These are phyloP conservation scores for Waltiozyma sp. DNA, from an alignment of 1,139 yeast genomes.

Conservation along the genomic window DNA sequence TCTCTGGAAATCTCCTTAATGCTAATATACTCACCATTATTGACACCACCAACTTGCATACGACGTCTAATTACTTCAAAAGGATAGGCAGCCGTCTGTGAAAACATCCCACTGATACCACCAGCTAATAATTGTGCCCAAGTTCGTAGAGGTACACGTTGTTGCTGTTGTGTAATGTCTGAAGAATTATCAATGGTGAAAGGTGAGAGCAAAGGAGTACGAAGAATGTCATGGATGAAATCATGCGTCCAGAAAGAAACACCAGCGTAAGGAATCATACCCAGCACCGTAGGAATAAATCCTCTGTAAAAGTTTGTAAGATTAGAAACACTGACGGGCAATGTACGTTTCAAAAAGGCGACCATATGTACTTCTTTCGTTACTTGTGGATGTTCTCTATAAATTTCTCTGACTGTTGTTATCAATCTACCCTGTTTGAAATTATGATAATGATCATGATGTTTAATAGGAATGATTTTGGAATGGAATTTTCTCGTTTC, in stretches of 20 bases:
- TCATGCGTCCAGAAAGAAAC: constrained; percentile 95
- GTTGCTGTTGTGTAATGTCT: constrained; percentile 1
- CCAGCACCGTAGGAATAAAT: constrained; percentile 84
- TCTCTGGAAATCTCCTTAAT: constrained; percentile 31
- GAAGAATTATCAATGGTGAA: constrained; percentile 36
- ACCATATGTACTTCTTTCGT: constrained; percentile 16
- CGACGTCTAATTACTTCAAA: constrained; percentile 90
- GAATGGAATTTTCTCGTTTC: constrained; percentile 42
- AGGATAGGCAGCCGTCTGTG: constrained; percentile 96
- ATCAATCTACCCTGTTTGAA: constrained; percentile 41
- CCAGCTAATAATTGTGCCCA: constrained; percentile 95
- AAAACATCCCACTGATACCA: constrained; percentile 86
- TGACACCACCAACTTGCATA: constrained; percentile 90
- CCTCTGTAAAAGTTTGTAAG: constrained; percentile 82
- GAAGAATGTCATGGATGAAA: constrained; percentile 71
- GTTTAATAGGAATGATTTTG: constrained; percentile 11
- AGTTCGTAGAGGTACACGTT: constrained; percentile 56
- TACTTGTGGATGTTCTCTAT: constrained; percentile 45
- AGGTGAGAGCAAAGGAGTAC: constrained; percentile 41
- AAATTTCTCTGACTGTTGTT: constrained; percentile 44
- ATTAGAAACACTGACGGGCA: constrained; percentile 25
- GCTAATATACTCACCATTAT: constrained; percentile 48
- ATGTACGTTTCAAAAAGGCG: constrained; percentile 14
- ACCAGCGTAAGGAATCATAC: constrained; percentile 98
- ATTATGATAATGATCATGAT: constrained; percentile 18